These are phyloP conservation scores for Hypsizygus ulmarius DNA, from an alignment of 1,284 basidiomycete genomes.

Conservation along the genomic window DNA sequence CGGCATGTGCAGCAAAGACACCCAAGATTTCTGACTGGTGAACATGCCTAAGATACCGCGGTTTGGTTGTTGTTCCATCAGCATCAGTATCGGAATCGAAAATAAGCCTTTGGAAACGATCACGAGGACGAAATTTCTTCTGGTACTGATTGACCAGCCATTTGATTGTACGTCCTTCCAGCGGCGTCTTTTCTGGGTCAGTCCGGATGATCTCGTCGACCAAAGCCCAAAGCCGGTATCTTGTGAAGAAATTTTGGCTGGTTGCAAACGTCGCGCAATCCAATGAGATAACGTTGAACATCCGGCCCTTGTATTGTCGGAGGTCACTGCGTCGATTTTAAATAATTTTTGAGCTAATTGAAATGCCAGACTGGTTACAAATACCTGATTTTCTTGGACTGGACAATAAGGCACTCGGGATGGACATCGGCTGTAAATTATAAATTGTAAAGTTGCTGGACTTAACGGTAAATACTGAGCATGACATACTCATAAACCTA, in stretches of 20 bases:
- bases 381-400: conserved; percentile 13
- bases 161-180: conserved; percentile 40
- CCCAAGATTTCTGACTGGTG: conserved; percentile 42
- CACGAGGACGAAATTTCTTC: conserved; percentile 29
- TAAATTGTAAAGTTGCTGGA: neutral
- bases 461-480: neutral
- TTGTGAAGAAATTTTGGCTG: conserved; percentile 48
- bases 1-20: conserved; percentile 46
- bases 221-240: conserved; percentile 33
- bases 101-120: conserved; percentile 33
- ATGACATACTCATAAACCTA: conserved; percentile 34
- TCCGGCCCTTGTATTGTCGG: conserved; percentile 3
- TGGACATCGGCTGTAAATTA: conserved; percentile 23
- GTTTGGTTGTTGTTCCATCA: conserved; percentile 23
- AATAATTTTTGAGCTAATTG: neutral
- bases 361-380: conserved; percentile 23
- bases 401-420: conserved; percentile 19
- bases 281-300: conserved; percentile 42
- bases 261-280: conserved; percentile 38
- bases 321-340: neutral
- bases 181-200: conserved; percentile 28
- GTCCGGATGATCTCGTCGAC: conserved; percentile 34
- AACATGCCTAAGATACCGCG: conserved; percentile 39
- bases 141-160: conserved; percentile 44
- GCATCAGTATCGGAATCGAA: conserved; percentile 34